Base-by-base conservation (phyloP, 257 asterid species). In the Prunella vulgaris region DNA sequence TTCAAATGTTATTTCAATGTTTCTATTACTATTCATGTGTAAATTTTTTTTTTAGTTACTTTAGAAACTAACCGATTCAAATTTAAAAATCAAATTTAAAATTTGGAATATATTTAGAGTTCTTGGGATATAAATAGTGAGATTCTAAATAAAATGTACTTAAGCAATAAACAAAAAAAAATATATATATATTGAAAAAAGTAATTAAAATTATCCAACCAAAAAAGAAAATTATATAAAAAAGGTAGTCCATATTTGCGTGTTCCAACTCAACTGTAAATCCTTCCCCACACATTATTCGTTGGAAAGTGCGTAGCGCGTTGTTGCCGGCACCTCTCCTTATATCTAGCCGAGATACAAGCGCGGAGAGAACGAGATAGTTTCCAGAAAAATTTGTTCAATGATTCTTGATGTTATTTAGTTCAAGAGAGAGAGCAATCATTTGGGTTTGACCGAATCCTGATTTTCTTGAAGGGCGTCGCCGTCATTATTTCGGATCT, bases 281-380 rank as follows among this genome's bases (percentile, higher is more conserved):
- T 12, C 15, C 57, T 5, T 24, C 69, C 73, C 57, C 68, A 64
- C 73, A 33, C 74, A 33, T 33, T 48, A 35, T 68, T 60, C 24
- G 60, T 49, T 62, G 69, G 71, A 76, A 76, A 64, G 76, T 69
- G 80, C 71, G 67, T 5, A 51, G 73, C 68, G 69, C 80, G 76
- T 64, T 60, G 73, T 46, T 52, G 73, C 80, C 81, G 74, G 77
- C 77, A 66, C 7, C 67, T 38, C 53, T 28, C 74, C 77, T 60
- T 77, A 71, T 71, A 66, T 71, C 67, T 65, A 77, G 70, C 80
- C 80, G 76, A 71, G 66, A 20, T 57, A 3, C 54, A 59, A 65
- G 80, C 80, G 35, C 68, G 15, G 71, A 52, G 10, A 28, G 22
- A 30, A 28, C 51, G 27, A 28, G 61, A 52, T 61, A 28, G 20